Base-by-base conservation (phyloP, 305 asterid species). In the Solanum aculeatissimum region DNA sequence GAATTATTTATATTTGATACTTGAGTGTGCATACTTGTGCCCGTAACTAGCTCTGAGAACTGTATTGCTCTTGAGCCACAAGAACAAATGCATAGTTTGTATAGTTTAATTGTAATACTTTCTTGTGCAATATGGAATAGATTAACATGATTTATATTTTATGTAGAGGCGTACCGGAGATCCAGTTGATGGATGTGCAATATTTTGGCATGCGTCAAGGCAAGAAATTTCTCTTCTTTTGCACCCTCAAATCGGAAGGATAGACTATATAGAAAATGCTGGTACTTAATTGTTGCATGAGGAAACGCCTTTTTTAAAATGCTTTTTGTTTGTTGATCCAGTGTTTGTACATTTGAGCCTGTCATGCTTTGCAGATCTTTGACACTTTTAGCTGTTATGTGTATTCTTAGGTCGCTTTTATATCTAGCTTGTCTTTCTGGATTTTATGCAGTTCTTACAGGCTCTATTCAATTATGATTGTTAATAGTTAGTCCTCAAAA, bases 171-270 rank as follows among this genome's bases (percentile, higher is more conserved):
- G 99, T 85, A 97, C 99, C 21, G 98, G 99, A 68, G 87, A 90
- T 86, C 94, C 94, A 78, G 91, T 89, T 58, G 99, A 97, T 91
- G 99, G 99, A 75, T 97, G 99, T 93, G 98, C 99, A 84, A 92
- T 91, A 86, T 95, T 97, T 89, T 97, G 99, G 99, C 95, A 94
- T 86, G 87, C 65, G 69, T 92, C 97, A 85, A 93, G 98, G 99
- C 93, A 91, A 69, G 82, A 53, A 78, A 63, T 53, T 86, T 85
- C 71, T 63, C 40, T 86, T 80, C 86, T 63, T 83, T 51, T 88
- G 85, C 74, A 57, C 54, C 63, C 29, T 51, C 47, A 51, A 51
- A 77, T 77, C 7, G 2, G 47, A 51, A 51, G 82, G 27, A 77
- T 77, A 51, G 27, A 49, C 29, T 77, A 77, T 51, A 51, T 29